A percentile compares a stretch with the other conserved stretches of the same genome.
These are phyloP conservation scores for Colletotrichum tropicale DNA, from an alignment of 2,329 filamentous ascomycete genomes.

Conservation along the genomic window DNA sequence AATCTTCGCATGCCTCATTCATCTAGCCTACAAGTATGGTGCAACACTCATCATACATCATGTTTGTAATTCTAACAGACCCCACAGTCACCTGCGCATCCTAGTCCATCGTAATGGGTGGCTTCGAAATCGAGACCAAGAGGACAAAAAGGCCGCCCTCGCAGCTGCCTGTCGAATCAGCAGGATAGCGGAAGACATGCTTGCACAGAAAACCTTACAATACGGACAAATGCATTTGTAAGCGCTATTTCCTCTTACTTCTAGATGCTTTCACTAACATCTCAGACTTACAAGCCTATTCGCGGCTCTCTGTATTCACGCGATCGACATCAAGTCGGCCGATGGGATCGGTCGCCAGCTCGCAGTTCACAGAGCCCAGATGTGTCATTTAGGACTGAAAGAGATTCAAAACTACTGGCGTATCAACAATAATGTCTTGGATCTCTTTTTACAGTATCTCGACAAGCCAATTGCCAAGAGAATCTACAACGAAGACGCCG, in stretches of 20 bases:
- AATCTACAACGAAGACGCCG: slow-evolving; percentile 25
- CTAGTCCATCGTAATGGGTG: slow-evolving; percentile 39
- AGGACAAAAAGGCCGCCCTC: slow-evolving; percentile 32
- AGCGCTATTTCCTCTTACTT: neutral
- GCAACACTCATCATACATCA: no score
- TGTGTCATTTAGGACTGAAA: slow-evolving; percentile 40
- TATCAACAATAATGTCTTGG: slow-evolving; percentile 42
- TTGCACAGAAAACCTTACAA: slow-evolving; percentile 33
- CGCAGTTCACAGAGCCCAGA: slow-evolving; percentile 40
- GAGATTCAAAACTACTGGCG: slow-evolving; percentile 45
- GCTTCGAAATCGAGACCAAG: slow-evolving; percentile 29
- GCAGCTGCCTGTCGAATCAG: slow-evolving; percentile 38
- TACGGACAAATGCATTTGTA: slow-evolving; percentile 44
- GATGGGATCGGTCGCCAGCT: slow-evolving; percentile 35
- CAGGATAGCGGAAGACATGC: slow-evolving; percentile 42
- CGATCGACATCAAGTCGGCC: slow-evolving; percentile 37
- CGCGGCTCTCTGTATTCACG: slow-evolving; percentile 41
- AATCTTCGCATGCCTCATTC: slow-evolving; percentile 39
- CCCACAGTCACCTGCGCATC: slow-evolving; percentile 36
- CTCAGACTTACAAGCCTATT: slow-evolving; percentile 39
- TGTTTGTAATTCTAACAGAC: neutral
- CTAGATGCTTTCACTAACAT: neutral
- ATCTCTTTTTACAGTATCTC: slow-evolving; percentile 40
- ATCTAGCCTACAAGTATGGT: slow-evolving; percentile 39
- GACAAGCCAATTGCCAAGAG: slow-evolving; percentile 41